These are phyloP conservation scores for Podila clonocystis DNA, from an alignment of 192 early-diverging fungal species.

Conservation along the genomic window DNA sequence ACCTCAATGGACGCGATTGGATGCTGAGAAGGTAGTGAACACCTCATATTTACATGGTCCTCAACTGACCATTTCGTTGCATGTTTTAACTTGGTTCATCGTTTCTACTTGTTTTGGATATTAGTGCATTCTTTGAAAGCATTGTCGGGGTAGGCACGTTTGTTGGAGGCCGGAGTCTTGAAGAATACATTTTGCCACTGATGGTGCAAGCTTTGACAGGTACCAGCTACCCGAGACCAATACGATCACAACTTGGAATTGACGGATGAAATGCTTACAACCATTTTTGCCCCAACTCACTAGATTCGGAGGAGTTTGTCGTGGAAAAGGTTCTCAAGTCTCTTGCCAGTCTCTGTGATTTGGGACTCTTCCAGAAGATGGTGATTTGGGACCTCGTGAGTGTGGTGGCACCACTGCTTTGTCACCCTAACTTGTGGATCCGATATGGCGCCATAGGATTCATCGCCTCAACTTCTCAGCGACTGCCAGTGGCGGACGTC, in stretches of 20 bases:
- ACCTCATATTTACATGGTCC: background rate
- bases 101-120: background rate
- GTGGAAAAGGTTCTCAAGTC: slow-evolving; percentile 89
- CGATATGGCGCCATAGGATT: slow-evolving; percentile 79
- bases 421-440: slow-evolving; percentile 87
- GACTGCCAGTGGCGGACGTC: slow-evolving; percentile 73
- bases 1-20: slow-evolving; percentile 97
- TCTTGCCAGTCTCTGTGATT: slow-evolving; percentile 79
- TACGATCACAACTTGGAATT: too few relatives aligned
- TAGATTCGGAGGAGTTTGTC: slow-evolving; percentile 93
- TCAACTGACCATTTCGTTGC: background rate
- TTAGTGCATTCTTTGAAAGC: slow-evolving; percentile 93
- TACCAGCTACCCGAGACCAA: slow-evolving; percentile 13
- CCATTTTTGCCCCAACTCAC: background rate
- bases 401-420: slow-evolving; percentile 76
- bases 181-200: slow-evolving; percentile 94
- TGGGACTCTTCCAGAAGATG: slow-evolving; percentile 80
- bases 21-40: slow-evolving; percentile 77
- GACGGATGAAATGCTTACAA: too few relatives aligned
- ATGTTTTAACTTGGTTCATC: background rate
- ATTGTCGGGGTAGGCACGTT: slow-evolving; percentile 90
- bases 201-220: slow-evolving; percentile 87
- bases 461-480: slow-evolving; percentile 68
- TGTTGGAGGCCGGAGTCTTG: slow-evolving; percentile 85
- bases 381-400: slow-evolving; percentile 78